These are phyloP conservation scores for Exutisphaerella laricina DNA, from an alignment of 2,329 filamentous ascomycete species.

Conservation along the genomic window DNA sequence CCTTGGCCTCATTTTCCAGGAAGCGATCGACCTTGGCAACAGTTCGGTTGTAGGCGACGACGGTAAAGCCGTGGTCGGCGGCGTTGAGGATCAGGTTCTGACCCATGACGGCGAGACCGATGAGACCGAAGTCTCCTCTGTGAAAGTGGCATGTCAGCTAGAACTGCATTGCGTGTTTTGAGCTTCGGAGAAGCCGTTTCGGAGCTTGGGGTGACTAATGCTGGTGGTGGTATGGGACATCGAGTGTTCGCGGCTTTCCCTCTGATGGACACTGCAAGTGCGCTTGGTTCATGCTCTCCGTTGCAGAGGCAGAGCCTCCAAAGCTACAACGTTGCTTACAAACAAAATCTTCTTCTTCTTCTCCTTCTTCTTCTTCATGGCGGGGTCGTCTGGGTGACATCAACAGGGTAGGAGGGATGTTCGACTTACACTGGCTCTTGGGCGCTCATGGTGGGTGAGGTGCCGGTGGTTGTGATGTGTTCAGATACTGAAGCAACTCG, in stretches of 20 bases:
- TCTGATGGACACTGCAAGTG: too few relatives aligned
- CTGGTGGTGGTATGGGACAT: background rate
- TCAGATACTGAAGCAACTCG: constrained; percentile 16
- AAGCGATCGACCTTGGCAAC: constrained; percentile 89
- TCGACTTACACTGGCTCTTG: constrained; percentile 21
- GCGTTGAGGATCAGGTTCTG: constrained; percentile 54
- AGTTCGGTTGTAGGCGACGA: constrained; percentile 98
- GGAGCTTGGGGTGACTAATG: background rate
- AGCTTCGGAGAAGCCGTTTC: background rate
- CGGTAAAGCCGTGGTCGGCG: constrained; percentile 70
- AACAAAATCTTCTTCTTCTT: constrained; percentile 12
- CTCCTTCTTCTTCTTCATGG: background rate
- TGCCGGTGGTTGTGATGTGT: constrained; percentile 10
- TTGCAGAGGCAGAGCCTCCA: too few relatives aligned
- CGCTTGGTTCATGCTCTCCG: too few relatives aligned
- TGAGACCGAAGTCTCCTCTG: constrained; percentile 51
- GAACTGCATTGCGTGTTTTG: background rate
- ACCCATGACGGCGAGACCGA: constrained; percentile 49
- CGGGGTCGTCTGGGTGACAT: constrained; percentile 2
- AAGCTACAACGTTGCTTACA: background rate
- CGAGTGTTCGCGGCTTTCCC: too few relatives aligned
- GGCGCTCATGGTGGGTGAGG: constrained; percentile 16
- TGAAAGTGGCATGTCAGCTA: constrained; percentile 22
- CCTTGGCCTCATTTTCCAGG: constrained; percentile 46
- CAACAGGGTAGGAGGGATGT: constrained; percentile 5